These are phyloP conservation scores for Rhodotorula sp. DNA, from an alignment of 1,284 basidiomycete species.

Conservation along the genomic window DNA sequence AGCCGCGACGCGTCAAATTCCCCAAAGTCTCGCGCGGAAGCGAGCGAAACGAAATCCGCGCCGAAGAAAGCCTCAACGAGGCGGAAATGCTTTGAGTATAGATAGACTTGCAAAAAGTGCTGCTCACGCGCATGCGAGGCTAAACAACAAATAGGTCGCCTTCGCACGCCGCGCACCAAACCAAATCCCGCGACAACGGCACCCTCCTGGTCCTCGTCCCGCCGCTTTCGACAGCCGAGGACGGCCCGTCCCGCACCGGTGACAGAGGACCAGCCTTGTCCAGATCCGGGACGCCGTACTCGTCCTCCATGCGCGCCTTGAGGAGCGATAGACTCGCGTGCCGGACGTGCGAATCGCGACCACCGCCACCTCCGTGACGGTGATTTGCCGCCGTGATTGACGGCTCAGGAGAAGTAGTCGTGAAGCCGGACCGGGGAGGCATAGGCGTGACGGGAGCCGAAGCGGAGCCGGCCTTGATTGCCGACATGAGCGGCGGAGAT, in stretches of 20 bases:
- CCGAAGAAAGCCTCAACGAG: too few species aligned
- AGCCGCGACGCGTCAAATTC: background rate
- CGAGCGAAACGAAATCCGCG: background rate
- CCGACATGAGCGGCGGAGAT: slow-evolving; percentile 17
- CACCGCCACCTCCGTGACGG: slow-evolving; percentile 8
- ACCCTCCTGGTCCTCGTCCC: slow-evolving; percentile 24
- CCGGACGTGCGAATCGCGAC: slow-evolving; percentile 34
- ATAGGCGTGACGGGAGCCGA: background rate
- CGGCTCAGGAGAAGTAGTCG: background rate
- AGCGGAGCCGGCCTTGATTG: background rate
- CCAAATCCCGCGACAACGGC: slow-evolving; percentile 36
- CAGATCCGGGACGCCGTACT: slow-evolving; percentile 32
- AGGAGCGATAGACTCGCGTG: slow-evolving; percentile 38
- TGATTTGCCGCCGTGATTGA: background rate
- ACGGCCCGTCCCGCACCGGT: background rate
- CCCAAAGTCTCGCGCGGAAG: background rate
- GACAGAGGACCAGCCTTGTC: background rate
- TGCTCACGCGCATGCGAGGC: too few species aligned
- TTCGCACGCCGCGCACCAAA: slow-evolving; percentile 37
- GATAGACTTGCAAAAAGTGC: background rate
- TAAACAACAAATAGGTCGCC: slow-evolving; percentile 27
- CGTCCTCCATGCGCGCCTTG: slow-evolving; percentile 43
- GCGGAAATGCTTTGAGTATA: background rate
- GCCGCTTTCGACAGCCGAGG: background rate
- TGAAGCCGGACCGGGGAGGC: background rate